Conservation (phyloP, 1,284 basidiomycete species). For the Athelia psychrophila region DNA sequence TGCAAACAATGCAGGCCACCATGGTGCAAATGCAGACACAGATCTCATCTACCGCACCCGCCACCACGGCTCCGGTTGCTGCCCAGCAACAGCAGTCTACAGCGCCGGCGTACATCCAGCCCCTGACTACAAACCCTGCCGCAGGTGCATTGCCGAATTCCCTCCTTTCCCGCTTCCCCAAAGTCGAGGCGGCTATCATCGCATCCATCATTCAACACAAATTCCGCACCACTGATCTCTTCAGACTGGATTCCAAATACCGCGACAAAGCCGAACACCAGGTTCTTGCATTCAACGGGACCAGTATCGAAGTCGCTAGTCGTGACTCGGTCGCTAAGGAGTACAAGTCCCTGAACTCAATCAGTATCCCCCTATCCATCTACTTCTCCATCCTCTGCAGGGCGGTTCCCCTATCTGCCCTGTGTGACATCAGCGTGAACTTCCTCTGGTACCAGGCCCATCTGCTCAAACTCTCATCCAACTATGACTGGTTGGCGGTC, state of each 20-base stretch:
- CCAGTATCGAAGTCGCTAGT: not conserved
- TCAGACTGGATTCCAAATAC: not conserved
- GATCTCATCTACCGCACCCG: not conserved
- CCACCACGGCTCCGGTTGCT: not conserved
- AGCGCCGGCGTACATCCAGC: not conserved
- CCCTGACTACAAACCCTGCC: not conserved
- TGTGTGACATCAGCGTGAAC: too few species aligned
- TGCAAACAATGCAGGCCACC: not conserved
- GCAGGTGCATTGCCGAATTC: not conserved
- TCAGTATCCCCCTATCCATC: not conserved
- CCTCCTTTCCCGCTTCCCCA: not conserved
- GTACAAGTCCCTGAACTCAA: not conserved
- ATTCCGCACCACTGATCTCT: not conserved
- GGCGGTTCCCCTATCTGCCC: too few species aligned
- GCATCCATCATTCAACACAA: not conserved
- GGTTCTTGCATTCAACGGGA: not conserved
- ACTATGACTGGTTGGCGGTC: conserved; percentile 1
- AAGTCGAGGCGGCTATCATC: not conserved
- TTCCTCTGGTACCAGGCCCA: too few species aligned
- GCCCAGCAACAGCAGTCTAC: not conserved
- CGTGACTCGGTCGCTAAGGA: not conserved
- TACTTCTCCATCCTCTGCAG: not conserved
- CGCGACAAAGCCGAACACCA: not conserved
- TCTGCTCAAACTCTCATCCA: too few species aligned
- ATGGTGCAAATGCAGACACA: not conserved